Evolutionary conservation across 148 eudicot species (phyloP), one percentile per base, ranked within the genome.

Genomic region (Arbutus unedo): DNA sequence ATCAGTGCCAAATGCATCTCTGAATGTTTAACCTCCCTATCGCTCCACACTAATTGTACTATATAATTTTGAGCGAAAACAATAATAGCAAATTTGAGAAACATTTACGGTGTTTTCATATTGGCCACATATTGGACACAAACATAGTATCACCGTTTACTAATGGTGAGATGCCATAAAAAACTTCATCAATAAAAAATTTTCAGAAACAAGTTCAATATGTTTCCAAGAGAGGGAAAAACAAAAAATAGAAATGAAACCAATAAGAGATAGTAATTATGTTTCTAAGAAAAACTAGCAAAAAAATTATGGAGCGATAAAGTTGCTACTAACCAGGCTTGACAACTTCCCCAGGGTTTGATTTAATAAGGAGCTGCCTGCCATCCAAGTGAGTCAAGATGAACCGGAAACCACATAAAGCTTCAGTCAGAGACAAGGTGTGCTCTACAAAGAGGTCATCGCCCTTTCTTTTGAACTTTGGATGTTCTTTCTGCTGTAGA

Each of bases 381-480:
- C 89, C 87, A 82, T 92, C 95, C 56, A 92, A 87, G 79, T 92
- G 95, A 45, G 91, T 87, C 76, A 90, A 19, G 18, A 90, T 86
- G 81, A 89, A 89, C 41, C 83, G 87, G 88, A 93, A 89, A 51
- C 92, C 91, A 77, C 92, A 88, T 6, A 91, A 87, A 72, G 93
- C 91, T 85, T 93, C 96, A 16, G 93, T 86, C 6, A 93, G 86
- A 31, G 88, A 84, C 91, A 93, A 79, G 15, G 93, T 86, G 82
- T 93, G 92, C 75, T 91, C 94, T 3, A 90, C 87, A 41, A 90
- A 93, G 59, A 93, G 89, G 72, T 93, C 96, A 82, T 90, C 89
- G 4, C 96, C 96, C 92, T 93, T 93, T 78, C 96, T 87, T 84
- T 89, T 93, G 77, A 91, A 90, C 80, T 86, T 93, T 0, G 93